Conservation (phyloP, 495 filamentous ascomycete species). For the Parathielavia hyrcaniae region DNA sequence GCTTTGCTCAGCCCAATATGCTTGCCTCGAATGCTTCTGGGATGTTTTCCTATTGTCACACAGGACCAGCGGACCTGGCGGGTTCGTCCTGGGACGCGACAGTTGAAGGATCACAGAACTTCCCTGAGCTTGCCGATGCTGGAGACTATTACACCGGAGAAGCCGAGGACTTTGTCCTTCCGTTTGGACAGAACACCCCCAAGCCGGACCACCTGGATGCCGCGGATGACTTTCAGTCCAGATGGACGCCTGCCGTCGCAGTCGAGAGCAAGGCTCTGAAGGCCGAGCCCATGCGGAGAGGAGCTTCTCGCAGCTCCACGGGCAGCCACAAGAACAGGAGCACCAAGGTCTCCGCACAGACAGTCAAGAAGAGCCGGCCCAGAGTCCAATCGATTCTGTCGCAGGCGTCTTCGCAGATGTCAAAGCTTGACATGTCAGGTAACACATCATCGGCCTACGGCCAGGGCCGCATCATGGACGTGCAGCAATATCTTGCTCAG, state of each 20-base stretch:
- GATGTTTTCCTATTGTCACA: conserved; percentile 50
- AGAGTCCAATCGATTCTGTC: conserved; percentile 42
- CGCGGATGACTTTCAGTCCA: conserved; percentile 42
- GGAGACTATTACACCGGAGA: conserved; percentile 39
- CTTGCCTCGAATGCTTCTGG: conserved; percentile 43
- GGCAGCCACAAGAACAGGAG: conserved; percentile 45
- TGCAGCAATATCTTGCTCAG: conserved; percentile 41
- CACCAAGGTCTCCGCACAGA: conserved; percentile 35
- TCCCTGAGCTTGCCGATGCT: conserved; percentile 36
- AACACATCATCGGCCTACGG: conserved; percentile 34
- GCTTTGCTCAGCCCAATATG: conserved; percentile 44
- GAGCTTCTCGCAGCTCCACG: conserved; percentile 43
- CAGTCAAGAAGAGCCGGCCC: conserved; percentile 39
- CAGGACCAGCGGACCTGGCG: conserved; percentile 46
- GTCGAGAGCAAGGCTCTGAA: conserved; percentile 33
- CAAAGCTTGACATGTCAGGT: conserved; percentile 47
- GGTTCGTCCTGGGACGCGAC: conserved; percentile 48
- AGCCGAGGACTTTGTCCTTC: conserved; percentile 43
- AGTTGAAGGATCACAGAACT: conserved; percentile 51
- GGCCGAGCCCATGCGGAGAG: conserved; percentile 45
- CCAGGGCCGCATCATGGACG: conserved; percentile 40
- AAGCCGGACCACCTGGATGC: conserved; percentile 43
- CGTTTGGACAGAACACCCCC: conserved; percentile 46
- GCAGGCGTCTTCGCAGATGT: conserved; percentile 41
- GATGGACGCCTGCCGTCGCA: conserved; percentile 37